A percentile compares a stretch with the other conserved stretches of the same genome.
phyloP scores from a whole-genome alignment of 1,139 yeast genomes.

The Nakaseomyces sp. region DNA sequence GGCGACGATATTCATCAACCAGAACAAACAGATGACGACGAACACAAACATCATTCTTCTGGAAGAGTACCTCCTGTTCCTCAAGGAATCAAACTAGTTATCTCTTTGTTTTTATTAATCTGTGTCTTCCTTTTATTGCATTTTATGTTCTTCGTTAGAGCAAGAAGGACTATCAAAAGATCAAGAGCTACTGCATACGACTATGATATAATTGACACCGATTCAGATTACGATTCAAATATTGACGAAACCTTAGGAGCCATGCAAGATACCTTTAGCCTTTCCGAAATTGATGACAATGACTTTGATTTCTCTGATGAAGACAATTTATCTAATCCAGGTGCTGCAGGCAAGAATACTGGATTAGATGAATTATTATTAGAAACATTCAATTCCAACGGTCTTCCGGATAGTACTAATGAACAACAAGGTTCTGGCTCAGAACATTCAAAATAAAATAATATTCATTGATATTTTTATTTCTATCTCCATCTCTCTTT shows the following conservation, averaged over 20 bases:
- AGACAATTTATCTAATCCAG: slow-evolving; percentile 12
- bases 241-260: slow-evolving; percentile 17
- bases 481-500: no score
- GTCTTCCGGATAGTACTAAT: neutral
- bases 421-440: neutral
- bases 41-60: slow-evolving; percentile 17
- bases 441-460: neutral
- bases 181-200: slow-evolving; percentile 64
- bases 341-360: neutral
- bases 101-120: slow-evolving; percentile 52
- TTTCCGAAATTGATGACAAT: slow-evolving; percentile 24
- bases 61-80: slow-evolving; percentile 18
- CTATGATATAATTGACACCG: slow-evolving; percentile 65
- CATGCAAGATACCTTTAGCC: slow-evolving; percentile 11
- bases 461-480: neutral
- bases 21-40: slow-evolving; percentile 6
- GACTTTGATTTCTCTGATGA: slow-evolving; percentile 31
- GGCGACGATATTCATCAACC: neutral
- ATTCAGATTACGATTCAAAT: slow-evolving; percentile 32
- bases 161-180: slow-evolving; percentile 49
- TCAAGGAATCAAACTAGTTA: slow-evolving; percentile 38
- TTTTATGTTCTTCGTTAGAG: slow-evolving; percentile 39
- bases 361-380: neutral
- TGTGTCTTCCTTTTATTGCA: slow-evolving; percentile 45
- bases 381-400: slow-evolving; percentile 1